Percentiles rank a stretch among this genome's conserved stretches.
Evolutionary conservation across 2,329 filamentous ascomycete species (phyloP).

Genomic region (Arachnomyces sp.): DNA sequence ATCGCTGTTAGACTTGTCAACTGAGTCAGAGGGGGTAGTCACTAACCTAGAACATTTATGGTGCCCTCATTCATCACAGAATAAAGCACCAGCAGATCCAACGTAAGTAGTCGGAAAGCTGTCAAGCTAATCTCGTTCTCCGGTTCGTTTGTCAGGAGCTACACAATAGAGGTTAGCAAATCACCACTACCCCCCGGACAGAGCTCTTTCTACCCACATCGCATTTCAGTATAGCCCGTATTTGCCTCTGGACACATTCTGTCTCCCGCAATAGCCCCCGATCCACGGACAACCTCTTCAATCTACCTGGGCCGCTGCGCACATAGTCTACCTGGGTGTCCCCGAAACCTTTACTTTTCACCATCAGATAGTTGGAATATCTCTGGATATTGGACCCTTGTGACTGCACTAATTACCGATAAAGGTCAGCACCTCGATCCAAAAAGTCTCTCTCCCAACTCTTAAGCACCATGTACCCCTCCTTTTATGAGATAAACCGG

Average conservation of each 20-base stretch:
- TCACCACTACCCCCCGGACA: constrained; percentile 12
- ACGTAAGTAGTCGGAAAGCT: constrained; percentile 81
- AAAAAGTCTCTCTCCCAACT: neutral
- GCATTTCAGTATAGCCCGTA: constrained; percentile 76
- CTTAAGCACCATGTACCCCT: neutral
- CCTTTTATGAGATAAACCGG: neutral
- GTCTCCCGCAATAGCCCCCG: constrained; percentile 90
- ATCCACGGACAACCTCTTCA: constrained; percentile 80
- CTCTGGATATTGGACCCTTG: constrained; percentile 91
- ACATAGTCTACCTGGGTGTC: constrained; percentile 88
- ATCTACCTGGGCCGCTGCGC: constrained; percentile 65
- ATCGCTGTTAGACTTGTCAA: constrained; percentile 1
- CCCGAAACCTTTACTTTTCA: constrained; percentile 72
- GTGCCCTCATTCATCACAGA: constrained; percentile 94
- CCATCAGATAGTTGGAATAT: constrained; percentile 78
- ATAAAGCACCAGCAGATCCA: constrained; percentile 83
- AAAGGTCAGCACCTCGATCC: constrained; percentile 29
- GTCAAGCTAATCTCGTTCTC: constrained; percentile 96
- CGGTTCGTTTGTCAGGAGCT: constrained; percentile 78
- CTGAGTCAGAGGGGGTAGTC: neutral
- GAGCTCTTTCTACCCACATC: constrained; percentile 52
- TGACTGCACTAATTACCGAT: constrained; percentile 60
- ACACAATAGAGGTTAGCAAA: neutral
- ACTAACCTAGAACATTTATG: constrained; percentile 86
- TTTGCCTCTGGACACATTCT: constrained; percentile 80